Evolutionary conservation across 177 flowering plant genomes (phyloP).

Genomic region (Vitis hybrid): DNA sequence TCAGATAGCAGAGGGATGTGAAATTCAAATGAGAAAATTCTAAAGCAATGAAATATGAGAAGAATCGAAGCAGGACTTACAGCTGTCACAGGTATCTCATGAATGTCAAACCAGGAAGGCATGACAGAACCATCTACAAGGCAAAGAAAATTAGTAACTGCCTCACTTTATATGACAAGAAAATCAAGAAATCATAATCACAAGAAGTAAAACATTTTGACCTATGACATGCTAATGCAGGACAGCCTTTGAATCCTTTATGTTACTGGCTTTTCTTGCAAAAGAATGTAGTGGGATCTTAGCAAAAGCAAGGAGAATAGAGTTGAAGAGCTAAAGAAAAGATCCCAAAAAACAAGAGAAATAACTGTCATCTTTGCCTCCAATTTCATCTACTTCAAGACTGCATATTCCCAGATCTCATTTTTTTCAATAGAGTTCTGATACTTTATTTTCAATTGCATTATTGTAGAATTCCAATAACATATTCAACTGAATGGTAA

Average conservation of each 20-base stretch:
- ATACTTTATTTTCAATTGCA: no score
- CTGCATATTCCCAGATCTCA: no score
- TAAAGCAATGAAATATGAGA: neutral
- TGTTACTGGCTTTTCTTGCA: neutral
- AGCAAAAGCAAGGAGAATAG: no score
- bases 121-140: constrained; percentile 76
- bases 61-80: constrained; percentile 44
- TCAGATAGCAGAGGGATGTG: neutral
- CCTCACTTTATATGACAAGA: no score
- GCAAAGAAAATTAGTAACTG: constrained; percentile 1
- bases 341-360: no score
- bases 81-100: constrained; percentile 81
- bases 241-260: neutral
- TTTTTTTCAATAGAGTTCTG: no score
- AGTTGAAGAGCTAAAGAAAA: no score
- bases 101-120: constrained; percentile 98
- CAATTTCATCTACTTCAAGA: no score
- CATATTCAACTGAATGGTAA: no score
- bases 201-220: neutral
- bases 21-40: neutral
- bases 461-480: no score
- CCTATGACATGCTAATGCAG: neutral
- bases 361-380: no score
- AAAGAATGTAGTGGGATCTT: no score
- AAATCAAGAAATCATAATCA: neutral